Evolutionary conservation across 176 grass and related monocot species (phyloP), one percentile per base, ranked within the genome.

Genomic region (Coix lacrymajobi): DNA sequence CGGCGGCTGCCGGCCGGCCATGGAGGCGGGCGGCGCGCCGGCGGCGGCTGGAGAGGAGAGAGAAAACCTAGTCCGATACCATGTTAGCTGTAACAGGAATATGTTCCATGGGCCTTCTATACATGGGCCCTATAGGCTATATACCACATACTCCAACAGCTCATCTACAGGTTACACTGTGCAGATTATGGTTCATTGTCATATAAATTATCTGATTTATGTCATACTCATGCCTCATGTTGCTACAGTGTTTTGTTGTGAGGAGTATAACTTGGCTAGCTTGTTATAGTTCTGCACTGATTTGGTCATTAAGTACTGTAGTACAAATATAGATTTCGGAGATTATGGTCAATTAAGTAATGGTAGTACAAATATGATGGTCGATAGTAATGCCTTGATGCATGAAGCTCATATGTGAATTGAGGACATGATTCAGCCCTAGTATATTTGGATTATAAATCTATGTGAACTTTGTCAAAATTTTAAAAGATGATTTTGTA

Each of bases 121-220:
- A n/a, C n/a, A n/a, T n/a, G n/a, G n/a, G n/a, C n/a, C n/a, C n/a
- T n/a, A n/a, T n/a, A n/a, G n/a, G n/a, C n/a, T n/a, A n/a, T n/a
- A n/a, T n/a, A n/a, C n/a, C n/a, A n/a, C n/a, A n/a, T n/a, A n/a
- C n/a, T n/a, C n/a, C n/a, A n/a, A n/a, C n/a, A n/a, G n/a, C n/a
- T 85, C 30, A 43, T 30, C 74, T 71, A 39, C 45, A 15, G 11
- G 49, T 14, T 67, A 30, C 29, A 83, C 46, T 69, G n/a, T 79
- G 37, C 73, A 83, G 57, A 73, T 78, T 66, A 22, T 68, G 73
- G 34, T 78, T 61, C 45, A 66, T 62, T 37, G 30, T 33, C 34
- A 64, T 82, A 32, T 56, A 72, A 31, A 45, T 32, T 66, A 60
- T 79, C 64, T 43, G 14, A 58, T 74, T 79, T 61, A 79, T 61